Evolutionary conservation across 805 yeast genomes (phyloP).

Genomic region (Candida fluviatilis): DNA sequence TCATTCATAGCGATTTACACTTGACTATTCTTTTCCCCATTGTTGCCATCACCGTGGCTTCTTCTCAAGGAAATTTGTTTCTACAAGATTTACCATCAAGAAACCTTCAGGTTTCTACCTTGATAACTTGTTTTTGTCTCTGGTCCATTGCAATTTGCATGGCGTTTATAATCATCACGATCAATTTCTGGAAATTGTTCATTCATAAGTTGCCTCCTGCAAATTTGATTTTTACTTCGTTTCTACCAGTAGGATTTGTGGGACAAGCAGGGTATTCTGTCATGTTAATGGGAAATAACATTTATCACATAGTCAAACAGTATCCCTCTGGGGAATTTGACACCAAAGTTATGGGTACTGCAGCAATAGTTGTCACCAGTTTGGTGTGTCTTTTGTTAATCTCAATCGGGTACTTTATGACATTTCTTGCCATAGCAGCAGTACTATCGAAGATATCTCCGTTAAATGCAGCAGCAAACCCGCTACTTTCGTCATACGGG

Average conservation of each 20-base stretch:
- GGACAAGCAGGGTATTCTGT: slow-evolving; percentile 80
- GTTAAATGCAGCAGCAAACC: slow-evolving; percentile 20
- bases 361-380: slow-evolving; percentile 12
- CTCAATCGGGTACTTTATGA: slow-evolving; percentile 50
- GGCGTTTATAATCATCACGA: slow-evolving; percentile 50
- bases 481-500: slow-evolving; percentile 11
- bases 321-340: slow-evolving; percentile 30
- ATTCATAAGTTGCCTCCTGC: slow-evolving; percentile 54
- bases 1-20: slow-evolving; percentile 32
- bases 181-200: slow-evolving; percentile 56
- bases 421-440: slow-evolving; percentile 28
- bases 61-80: slow-evolving; percentile 60
- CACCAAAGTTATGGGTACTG: slow-evolving; percentile 7
- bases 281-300: slow-evolving; percentile 47
- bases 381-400: slow-evolving; percentile 40
- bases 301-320: slow-evolving; percentile 16
- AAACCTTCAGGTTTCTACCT: slow-evolving; percentile 45
- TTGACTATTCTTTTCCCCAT: slow-evolving; percentile 62
- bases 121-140: slow-evolving; percentile 48
- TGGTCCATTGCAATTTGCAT: slow-evolving; percentile 64
- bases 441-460: slow-evolving; percentile 38
- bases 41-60: slow-evolving; percentile 72
- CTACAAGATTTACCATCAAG: slow-evolving; percentile 33
- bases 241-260: slow-evolving; percentile 72
- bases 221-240: slow-evolving; percentile 50